These are phyloP conservation scores for Boletus huronensis DNA, from an alignment of 768 basidiomycete species.

Conservation along the genomic window DNA sequence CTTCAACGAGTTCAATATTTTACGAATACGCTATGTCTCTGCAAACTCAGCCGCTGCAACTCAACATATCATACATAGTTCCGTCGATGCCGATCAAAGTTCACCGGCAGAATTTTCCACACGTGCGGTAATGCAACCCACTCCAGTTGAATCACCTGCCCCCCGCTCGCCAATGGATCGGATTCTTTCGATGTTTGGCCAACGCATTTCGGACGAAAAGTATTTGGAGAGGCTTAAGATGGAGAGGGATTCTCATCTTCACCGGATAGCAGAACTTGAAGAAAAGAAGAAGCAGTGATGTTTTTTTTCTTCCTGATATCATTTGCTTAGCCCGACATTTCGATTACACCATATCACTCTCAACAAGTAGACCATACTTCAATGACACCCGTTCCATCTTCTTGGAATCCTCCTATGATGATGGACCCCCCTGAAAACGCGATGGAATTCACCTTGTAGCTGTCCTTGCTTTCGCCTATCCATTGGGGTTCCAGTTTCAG, in stretches of 20 bases:
- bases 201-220: slow-evolving; percentile 65
- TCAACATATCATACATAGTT: not conserved
- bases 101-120: not conserved
- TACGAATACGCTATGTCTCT: slow-evolving; percentile 56
- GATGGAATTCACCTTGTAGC: slow-evolving; percentile 67
- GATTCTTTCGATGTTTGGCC: slow-evolving; percentile 32
- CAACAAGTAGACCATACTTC: slow-evolving; percentile 50
- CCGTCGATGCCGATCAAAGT: not conserved
- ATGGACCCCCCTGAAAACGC: slow-evolving; percentile 45
- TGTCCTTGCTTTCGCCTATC: slow-evolving; percentile 39
- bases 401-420: slow-evolving; percentile 59
- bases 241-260: slow-evolving; percentile 52
- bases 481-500: slow-evolving; percentile 45
- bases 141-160: not conserved
- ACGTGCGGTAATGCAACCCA: slow-evolving; percentile 17
- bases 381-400: slow-evolving; percentile 55
- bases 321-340: not conserved
- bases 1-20: slow-evolving; percentile 65
- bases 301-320: not conserved
- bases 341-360: slow-evolving; percentile 1
- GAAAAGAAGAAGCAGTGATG: slow-evolving; percentile 34
- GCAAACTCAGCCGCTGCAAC: slow-evolving; percentile 13
- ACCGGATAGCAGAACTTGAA: slow-evolving; percentile 53
- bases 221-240: slow-evolving; percentile 58
- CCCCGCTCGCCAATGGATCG: slow-evolving; percentile 33